Conservation (phyloP, 805 yeast genomes). For the Lipomyces yamanashiensis region DNA sequence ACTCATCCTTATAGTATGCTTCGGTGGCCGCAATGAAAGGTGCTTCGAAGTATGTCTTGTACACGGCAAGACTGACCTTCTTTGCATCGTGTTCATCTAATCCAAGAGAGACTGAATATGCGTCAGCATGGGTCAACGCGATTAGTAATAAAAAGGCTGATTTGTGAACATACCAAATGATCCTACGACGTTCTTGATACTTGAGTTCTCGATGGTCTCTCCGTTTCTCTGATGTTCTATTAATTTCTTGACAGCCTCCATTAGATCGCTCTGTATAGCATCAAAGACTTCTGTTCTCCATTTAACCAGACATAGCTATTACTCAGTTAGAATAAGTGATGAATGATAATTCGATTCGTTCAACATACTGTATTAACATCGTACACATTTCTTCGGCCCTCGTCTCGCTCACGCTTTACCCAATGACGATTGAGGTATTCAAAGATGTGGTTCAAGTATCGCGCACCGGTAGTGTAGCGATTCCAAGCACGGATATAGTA, state of each 20-base stretch:
- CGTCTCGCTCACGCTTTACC: conserved; percentile 95
- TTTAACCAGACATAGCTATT: conserved; percentile 68
- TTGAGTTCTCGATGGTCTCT: conserved; percentile 67
- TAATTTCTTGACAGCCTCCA: conserved; percentile 73
- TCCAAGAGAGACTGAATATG: conserved; percentile 67
- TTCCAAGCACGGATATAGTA: conserved; percentile 89
- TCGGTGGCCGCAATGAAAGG: conserved; percentile 67
- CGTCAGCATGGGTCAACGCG: neutral
- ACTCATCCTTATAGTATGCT: conserved; percentile 68
- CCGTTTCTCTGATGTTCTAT: conserved; percentile 81
- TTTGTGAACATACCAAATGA: conserved; percentile 56
- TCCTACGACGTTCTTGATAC: conserved; percentile 73
- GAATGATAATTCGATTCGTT: neutral
- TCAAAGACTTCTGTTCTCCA: conserved; percentile 88
- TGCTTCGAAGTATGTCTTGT: conserved; percentile 77
- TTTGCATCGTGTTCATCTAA: conserved; percentile 88
- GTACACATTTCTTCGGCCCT: conserved; percentile 85
- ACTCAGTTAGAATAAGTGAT: neutral
- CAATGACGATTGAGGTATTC: conserved; percentile 96
- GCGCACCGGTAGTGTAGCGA: conserved; percentile 88
- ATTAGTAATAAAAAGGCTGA: neutral
- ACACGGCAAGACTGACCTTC: conserved; percentile 80
- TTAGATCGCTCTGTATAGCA: conserved; percentile 61
- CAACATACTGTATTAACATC: conserved; percentile 74
- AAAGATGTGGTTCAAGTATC: conserved; percentile 87